Percentiles rank a stretch among this genome's conserved stretches.
phyloP scores from a whole-genome alignment of 1,284 basidiomycete species.

The Cutaneotrichosporon cutaneum region DNA sequence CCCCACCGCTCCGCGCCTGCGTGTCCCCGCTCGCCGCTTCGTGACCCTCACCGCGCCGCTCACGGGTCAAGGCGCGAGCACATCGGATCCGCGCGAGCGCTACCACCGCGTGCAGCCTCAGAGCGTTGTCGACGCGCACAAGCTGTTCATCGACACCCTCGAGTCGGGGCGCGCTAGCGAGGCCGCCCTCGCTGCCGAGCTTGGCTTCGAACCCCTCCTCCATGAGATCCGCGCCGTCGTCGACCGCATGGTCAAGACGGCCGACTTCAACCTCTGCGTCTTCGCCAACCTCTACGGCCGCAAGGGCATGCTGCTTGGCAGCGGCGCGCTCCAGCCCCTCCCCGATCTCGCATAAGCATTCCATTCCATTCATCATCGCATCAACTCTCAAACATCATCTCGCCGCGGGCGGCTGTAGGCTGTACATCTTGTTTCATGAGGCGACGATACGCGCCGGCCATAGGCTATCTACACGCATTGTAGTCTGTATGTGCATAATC shows the following conservation, averaged over 20 bases:
- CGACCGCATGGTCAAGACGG: constrained; percentile 55
- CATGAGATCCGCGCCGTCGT: constrained; percentile 54
- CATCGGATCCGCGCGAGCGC: constrained; percentile 22
- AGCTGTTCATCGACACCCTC: constrained; percentile 13
- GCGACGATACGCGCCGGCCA: background rate
- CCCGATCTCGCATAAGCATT: constrained; percentile 19
- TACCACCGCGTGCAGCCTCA: constrained; percentile 23
- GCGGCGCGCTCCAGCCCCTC: constrained; percentile 19
- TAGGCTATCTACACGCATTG: background rate
- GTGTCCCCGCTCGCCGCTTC: constrained; percentile 25
- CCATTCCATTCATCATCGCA: background rate
- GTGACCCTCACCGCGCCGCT: constrained; percentile 26
- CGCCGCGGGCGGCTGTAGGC: background rate
- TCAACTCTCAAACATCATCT: background rate
- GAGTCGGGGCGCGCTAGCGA: constrained; percentile 10
- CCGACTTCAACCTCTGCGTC: constrained; percentile 46
- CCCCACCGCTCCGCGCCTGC: constrained; percentile 19
- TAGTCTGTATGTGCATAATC: background rate
- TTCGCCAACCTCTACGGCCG: constrained; percentile 26
- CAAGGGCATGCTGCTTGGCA: constrained; percentile 26
- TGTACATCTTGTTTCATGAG: background rate
- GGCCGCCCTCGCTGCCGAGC: constrained; percentile 15
- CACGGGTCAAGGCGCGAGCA: constrained; percentile 22
- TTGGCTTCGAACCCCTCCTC: constrained; percentile 22
- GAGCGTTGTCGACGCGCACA: constrained; percentile 16